These are phyloP conservation scores for Neofusicoccum kwambonambiense DNA, from an alignment of 2,329 filamentous ascomycete genomes.

Conservation along the genomic window DNA sequence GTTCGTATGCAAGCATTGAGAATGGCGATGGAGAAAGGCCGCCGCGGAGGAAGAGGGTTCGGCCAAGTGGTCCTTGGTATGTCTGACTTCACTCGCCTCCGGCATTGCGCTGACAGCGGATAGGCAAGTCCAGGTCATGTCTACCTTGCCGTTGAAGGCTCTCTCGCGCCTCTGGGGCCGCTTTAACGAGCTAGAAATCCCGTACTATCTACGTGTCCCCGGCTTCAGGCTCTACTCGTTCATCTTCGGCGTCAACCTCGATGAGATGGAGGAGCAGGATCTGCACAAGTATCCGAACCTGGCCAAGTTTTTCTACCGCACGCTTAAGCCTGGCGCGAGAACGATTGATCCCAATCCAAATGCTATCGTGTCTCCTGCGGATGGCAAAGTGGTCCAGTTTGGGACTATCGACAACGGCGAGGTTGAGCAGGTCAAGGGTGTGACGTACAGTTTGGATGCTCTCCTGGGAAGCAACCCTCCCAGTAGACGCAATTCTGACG, in stretches of 20 bases:
- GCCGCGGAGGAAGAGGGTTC: conserved; percentile 61
- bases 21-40: conserved; percentile 52
- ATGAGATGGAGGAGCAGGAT: conserved; percentile 84
- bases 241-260: conserved; percentile 86
- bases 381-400: conserved; percentile 88
- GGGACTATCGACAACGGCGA: conserved; percentile 89
- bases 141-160: conserved; percentile 85
- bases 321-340: conserved; percentile 81
- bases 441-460: conserved; percentile 95
- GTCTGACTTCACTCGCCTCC: conserved; percentile 19
- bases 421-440: conserved; percentile 97
- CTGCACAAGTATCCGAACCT: conserved; percentile 89
- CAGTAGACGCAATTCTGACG: conserved; percentile 45
- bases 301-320: conserved; percentile 95
- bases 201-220: conserved; percentile 81
- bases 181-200: conserved; percentile 87
- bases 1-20: conserved; percentile 42
- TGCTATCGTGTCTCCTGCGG: conserved; percentile 81
- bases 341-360: conserved; percentile 79
- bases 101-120: conserved; percentile 17
- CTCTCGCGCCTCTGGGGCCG: conserved; percentile 85
- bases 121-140: conserved; percentile 88
- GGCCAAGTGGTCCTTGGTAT: conserved; percentile 82
- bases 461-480: conserved; percentile 63
- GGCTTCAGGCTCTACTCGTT: conserved; percentile 90